A percentile compares a stretch with the other conserved stretches of the same genome.
Conservation (phyloP, 176 grass and related monocot species). For the Oryza meridionalis region DNA sequence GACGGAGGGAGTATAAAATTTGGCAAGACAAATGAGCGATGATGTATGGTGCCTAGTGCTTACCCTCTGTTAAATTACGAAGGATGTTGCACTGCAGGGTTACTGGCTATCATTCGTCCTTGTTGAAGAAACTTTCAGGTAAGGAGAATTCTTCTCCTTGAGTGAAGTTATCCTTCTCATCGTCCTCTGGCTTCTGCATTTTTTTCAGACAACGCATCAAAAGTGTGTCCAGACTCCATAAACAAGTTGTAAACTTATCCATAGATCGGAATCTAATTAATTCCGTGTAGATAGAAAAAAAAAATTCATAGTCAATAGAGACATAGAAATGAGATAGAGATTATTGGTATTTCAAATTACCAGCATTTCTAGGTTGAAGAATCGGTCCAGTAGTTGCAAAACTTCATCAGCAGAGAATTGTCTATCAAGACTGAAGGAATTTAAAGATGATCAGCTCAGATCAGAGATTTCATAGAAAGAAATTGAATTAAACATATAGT, state of each 20-base stretch:
- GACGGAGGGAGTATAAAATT: not conserved
- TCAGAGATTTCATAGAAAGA: not conserved
- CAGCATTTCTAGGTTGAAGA: slow-evolving; percentile 98
- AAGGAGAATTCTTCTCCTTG: slow-evolving; percentile 84
- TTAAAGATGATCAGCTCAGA: slow-evolving; percentile 21
- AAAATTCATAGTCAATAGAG: not conserved
- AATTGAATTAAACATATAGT: not conserved
- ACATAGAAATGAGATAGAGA: not conserved
- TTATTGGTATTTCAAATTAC: slow-evolving; percentile 44
- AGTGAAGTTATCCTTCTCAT: slow-evolving; percentile 66
- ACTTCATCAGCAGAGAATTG: slow-evolving; percentile 84
- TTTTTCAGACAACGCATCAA: not conserved
- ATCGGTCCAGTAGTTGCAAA: slow-evolving; percentile 79
- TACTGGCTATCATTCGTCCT: slow-evolving; percentile 64
- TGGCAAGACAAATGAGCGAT: not conserved
- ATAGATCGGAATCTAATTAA: not conserved
- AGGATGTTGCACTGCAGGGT: not conserved
- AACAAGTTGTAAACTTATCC: not conserved
- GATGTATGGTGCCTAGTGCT: not conserved
- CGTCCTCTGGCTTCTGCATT: slow-evolving; percentile 86
- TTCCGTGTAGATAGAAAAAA: not conserved
- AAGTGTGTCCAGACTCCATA: not conserved
- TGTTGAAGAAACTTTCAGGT: slow-evolving; percentile 59
- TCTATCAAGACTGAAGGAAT: slow-evolving; percentile 67
- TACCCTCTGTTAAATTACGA: not conserved